Evolutionary conservation across 257 asterid species (phyloP), one percentile per base, ranked within the genome.

Genomic region (Mentha longifolia): DNA sequence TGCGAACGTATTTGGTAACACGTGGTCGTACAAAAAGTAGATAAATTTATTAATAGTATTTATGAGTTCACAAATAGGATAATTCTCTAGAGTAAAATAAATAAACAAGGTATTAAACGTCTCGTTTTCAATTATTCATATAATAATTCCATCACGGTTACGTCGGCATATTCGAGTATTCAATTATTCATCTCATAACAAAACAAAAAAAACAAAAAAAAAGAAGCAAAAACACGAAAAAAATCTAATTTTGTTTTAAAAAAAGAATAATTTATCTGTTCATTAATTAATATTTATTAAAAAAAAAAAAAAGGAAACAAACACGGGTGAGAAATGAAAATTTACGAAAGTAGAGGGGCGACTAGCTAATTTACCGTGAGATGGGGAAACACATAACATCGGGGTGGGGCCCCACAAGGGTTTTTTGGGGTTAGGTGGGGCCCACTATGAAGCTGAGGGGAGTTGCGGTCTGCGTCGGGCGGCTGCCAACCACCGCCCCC

Each of bases 401-500:
- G 17, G 22, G 19, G 76, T 58, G 77, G 81, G 78, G 61, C 69
- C n/a, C n/a, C n/a, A n/a, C n/a, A n/a, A n/a, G n/a, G n/a, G n/a
- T n/a, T n/a, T n/a, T n/a, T n/a, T n/a, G n/a, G n/a, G n/a, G n/a
- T 72, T 50, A 31, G n/a, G 75, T 51, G 54, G 86, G 84, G 67
- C 81, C 84, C 78, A 47, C 31, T 10, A 16, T 49, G 47, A 67
- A 77, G 72, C 76, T 35, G 80, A 43, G 64, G 50, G 67, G 33
- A 63, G 74, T 65, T 57, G 84, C 78, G 59, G 74, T 65, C 74
- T 64, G 54, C 74, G 75, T 67, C 69, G 77, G 85, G 81, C 79
- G 83, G 81, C 87, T 79, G 82, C 84, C 86, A 83, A 81, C 85
- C 35, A 72, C 78, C 81, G 72, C 74, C 83, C 83, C 22, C 50